These are phyloP conservation scores for Lepiota subincarnata DNA, from an alignment of 768 basidiomycete species.

Conservation along the genomic window DNA sequence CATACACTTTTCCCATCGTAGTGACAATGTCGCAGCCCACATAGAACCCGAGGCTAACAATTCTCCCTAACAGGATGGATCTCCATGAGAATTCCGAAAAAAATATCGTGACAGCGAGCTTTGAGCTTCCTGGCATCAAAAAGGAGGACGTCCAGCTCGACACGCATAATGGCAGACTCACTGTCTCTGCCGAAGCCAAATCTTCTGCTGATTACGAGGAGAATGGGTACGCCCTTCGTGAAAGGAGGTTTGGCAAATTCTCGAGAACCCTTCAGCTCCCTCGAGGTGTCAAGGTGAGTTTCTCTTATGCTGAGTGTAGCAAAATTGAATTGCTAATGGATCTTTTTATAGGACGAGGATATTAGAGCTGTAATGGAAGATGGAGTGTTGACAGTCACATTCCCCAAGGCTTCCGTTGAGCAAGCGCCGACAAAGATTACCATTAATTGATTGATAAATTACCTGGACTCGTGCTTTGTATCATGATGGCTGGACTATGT, in stretches of 20 bases:
- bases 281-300: slow-evolving; percentile 47
- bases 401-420: slow-evolving; percentile 44
- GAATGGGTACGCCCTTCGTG: slow-evolving; percentile 38
- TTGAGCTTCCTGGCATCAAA: slow-evolving; percentile 54
- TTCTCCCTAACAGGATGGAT: slow-evolving; percentile 40
- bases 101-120: slow-evolving; percentile 48
- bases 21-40: slow-evolving; percentile 5
- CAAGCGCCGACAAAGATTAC: slow-evolving; percentile 28
- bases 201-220: slow-evolving; percentile 28
- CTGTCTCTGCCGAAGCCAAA: slow-evolving; percentile 46
- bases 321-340: slow-evolving; percentile 22
- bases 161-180: slow-evolving; percentile 44
- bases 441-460: slow-evolving; percentile 22
- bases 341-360: slow-evolving; percentile 27
- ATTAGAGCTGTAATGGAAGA: slow-evolving; percentile 42
- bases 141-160: slow-evolving; percentile 51
- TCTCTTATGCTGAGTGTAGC: slow-evolving; percentile 14
- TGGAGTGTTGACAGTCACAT: slow-evolving; percentile 48
- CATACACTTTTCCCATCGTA: slow-evolving; percentile 1
- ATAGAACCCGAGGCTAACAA: not conserved
- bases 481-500: too few species aligned
- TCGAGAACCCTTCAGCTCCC: slow-evolving; percentile 48
- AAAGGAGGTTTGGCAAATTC: slow-evolving; percentile 44
- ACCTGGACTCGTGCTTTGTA: too few species aligned
- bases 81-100: slow-evolving; percentile 44